Base-by-base conservation (phyloP, 148 eudicot genomes). In the Rhododendron griersonianum region DNA sequence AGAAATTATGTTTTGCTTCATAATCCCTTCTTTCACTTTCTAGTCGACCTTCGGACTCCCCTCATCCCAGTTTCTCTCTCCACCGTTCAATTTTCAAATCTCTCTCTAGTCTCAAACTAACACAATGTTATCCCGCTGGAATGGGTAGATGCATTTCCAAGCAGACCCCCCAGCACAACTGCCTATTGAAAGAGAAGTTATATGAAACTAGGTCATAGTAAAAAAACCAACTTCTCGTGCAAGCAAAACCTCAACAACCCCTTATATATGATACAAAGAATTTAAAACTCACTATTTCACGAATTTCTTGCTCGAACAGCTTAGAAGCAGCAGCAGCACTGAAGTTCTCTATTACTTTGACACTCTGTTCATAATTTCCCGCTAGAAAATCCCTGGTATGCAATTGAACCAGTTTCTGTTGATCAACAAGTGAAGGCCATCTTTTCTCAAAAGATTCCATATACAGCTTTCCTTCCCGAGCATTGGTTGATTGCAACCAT, bases 241-340 rank as follows among this genome's bases (percentile, higher is more conserved):
- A 51, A 82, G 14, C 74, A 18, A 76, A 77, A 83, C 19, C 73
- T 67, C 33, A 13, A 25, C 16, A 25, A 69, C 73, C 16, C n/a
- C 19, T 37, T 48, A 80, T 19, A 50, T 37, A 50, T 44, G 71
- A 35, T 28, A 30, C 8, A 11, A 51, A 55, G 84, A 87, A 85
- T 76, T 76, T 63, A 10, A 69, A 74, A 87, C 95, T 93, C 85
- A 97, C 99, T 90, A 91, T 94, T 94, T 94, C 95, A 84, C 98
- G 96, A 78, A 95, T 92, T 91, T 97, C 99, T 93, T 93, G 95
- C 87, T 97, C 96, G 85, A 97, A 93, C 86, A 93, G 84, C 87
- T 90, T 92, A 15, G 98, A 93, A 87, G 96, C 99, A 84, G 94
- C 92, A 55, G 91, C 86, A 48, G 93, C 95, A 87, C 91, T 93